A percentile compares a stretch with the other conserved stretches of the same genome.
Conservation (phyloP, 495 filamentous ascomycete species). For the Neurospora africana region DNA sequence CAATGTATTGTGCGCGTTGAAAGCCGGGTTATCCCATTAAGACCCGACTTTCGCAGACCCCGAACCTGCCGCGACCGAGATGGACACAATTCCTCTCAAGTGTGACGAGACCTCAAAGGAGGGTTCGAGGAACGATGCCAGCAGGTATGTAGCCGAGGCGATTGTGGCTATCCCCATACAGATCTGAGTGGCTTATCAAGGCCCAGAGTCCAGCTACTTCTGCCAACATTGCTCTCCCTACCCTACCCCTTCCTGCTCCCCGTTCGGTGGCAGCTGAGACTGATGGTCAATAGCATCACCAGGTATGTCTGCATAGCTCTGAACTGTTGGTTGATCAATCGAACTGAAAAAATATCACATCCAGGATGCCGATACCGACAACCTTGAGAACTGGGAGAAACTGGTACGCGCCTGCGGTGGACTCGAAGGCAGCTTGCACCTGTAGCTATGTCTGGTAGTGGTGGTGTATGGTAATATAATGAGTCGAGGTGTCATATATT, state of each 20-base stretch:
- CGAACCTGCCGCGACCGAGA: conserved; percentile 25
- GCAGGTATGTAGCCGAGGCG: conserved; percentile 18
- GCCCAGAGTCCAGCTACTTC: too few species aligned
- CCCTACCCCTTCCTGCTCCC: too few species aligned
- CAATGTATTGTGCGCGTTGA: neutral
- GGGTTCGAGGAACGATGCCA: conserved; percentile 22
- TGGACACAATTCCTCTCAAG: conserved; percentile 7
- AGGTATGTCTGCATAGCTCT: neutral
- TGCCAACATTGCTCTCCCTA: too few species aligned
- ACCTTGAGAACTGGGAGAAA: too few species aligned
- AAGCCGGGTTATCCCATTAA: too few species aligned
- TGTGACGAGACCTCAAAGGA: conserved; percentile 3
- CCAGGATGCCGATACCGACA: too few species aligned
- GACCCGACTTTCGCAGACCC: too few species aligned
- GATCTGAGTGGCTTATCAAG: too few species aligned
- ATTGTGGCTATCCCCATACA: neutral
- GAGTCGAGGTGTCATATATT: too few species aligned
- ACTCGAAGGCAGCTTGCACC: neutral
- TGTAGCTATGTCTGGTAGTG: neutral
- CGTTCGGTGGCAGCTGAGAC: neutral
- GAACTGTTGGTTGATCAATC: neutral
- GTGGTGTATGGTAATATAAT: neutral
- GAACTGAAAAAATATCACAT: too few species aligned
- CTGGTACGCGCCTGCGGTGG: too few species aligned
- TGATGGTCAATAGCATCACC: neutral